These are phyloP conservation scores for Phytophthora colocasiae DNA, from an alignment of 352 stramenopile genomes.

Conservation along the genomic window DNA sequence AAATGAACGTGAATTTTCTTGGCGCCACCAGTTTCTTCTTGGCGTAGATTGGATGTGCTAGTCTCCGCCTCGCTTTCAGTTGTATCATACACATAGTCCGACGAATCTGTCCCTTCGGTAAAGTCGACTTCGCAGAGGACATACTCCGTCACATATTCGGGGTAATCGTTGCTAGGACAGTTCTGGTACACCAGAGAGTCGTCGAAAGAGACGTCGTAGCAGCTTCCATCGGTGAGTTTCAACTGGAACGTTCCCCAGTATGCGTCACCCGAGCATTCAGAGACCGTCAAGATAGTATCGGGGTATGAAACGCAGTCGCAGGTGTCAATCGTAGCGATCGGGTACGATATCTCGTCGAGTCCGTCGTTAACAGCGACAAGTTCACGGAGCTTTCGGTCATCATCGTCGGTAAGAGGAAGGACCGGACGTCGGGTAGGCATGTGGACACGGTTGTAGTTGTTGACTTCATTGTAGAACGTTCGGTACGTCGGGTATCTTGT, in stretches of 20 bases:
- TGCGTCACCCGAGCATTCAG: neutral
- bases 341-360: conserved; percentile 16
- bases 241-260: conserved; percentile 20
- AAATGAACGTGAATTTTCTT: conserved; percentile 24
- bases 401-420: neutral
- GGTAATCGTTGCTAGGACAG: conserved; percentile 1
- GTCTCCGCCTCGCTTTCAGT: neutral
- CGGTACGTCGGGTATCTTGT: conserved; percentile 1
- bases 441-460: conserved; percentile 1
- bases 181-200: conserved; percentile 7
- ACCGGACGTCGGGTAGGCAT: neutral
- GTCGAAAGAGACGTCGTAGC: conserved; percentile 21
- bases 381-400: neutral
- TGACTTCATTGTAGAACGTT: conserved; percentile 8
- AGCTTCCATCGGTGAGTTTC: conserved; percentile 7
- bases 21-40: neutral
- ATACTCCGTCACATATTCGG: neutral
- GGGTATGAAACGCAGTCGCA: conserved; percentile 15
- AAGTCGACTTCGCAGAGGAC: conserved; percentile 21
- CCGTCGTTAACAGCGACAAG: conserved; percentile 3
- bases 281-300: neutral
- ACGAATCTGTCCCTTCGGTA: conserved; percentile 1
- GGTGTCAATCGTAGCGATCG: conserved; percentile 7
- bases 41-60: neutral
- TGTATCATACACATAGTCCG: too few species aligned